These are phyloP conservation scores for Yamadazyma atlantica DNA, from an alignment of 1,139 yeast genomes.

Conservation along the genomic window DNA sequence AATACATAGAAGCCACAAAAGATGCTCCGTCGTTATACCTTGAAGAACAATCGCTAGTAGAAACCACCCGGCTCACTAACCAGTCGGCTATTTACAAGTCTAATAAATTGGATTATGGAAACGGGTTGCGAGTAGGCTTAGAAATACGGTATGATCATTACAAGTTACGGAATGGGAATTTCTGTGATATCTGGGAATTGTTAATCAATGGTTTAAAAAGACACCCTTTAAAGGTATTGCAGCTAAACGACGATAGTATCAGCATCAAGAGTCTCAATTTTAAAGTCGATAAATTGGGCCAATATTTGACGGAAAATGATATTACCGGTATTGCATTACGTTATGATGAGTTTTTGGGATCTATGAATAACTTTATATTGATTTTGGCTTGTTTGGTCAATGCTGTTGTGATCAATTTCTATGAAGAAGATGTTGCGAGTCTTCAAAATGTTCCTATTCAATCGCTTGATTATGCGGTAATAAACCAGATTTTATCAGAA, in stretches of 20 bases:
- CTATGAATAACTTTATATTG: constrained; percentile 22
- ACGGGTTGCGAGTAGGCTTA: constrained; percentile 64
- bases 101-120: constrained; percentile 59
- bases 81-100: constrained; percentile 70
- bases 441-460: constrained; percentile 1
- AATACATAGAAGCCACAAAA: constrained; percentile 28
- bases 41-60: constrained; percentile 55
- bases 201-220: constrained; percentile 22
- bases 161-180: constrained; percentile 65
- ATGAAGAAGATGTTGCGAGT: constrained; percentile 16
- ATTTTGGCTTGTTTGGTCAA: constrained; percentile 30
- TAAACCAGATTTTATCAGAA: background rate
- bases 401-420: constrained; percentile 23
- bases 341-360: constrained; percentile 16
- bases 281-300: constrained; percentile 19
- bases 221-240: constrained; percentile 14
- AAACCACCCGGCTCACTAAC: constrained; percentile 52
- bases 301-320: constrained; percentile 14
- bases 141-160: constrained; percentile 60
- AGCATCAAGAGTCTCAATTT: constrained; percentile 26
- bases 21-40: constrained; percentile 62
- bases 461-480: constrained; percentile 2
- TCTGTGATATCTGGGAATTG: constrained; percentile 64
- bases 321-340: constrained; percentile 20
- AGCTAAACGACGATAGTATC: constrained; percentile 19